phyloP scores from a whole-genome alignment of 768 basidiomycete species.

The Lactifluus echinatus region DNA sequence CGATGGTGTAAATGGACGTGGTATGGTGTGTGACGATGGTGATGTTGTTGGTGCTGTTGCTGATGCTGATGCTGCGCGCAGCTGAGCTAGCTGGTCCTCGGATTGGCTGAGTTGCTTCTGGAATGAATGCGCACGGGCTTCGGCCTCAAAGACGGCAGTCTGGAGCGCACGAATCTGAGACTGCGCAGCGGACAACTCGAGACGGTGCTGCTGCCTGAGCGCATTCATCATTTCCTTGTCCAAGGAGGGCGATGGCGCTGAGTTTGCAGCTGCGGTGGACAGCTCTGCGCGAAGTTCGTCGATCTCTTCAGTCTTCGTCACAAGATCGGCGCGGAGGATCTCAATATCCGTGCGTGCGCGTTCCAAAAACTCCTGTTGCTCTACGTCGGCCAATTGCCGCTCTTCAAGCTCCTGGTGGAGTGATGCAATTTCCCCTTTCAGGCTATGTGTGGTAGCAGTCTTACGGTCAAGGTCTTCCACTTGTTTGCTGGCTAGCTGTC shows the following conservation, averaged over 20 bases:
- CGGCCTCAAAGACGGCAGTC: constrained; percentile 61
- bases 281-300: constrained; percentile 44
- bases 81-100: constrained; percentile 54
- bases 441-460: constrained; percentile 34
- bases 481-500: constrained; percentile 46
- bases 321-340: constrained; percentile 51
- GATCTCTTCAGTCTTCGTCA: constrained; percentile 57
- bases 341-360: constrained; percentile 66
- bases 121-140: constrained; percentile 54
- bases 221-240: constrained; percentile 69
- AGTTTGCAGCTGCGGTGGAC: constrained; percentile 33
- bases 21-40: constrained; percentile 30
- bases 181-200: constrained; percentile 74
- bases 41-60: too few species aligned
- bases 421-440: constrained; percentile 45
- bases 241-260: constrained; percentile 43
- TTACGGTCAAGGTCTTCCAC: constrained; percentile 53
- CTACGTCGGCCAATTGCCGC: constrained; percentile 39
- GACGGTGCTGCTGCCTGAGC: constrained; percentile 62
- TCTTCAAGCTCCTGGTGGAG: constrained; percentile 48
- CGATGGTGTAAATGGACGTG: constrained; percentile 36
- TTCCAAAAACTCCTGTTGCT: constrained; percentile 54
- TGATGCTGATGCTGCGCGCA: constrained; percentile 38
- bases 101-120: constrained; percentile 59
- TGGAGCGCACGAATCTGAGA: constrained; percentile 75